phyloP scores from a whole-genome alignment of 2,329 filamentous ascomycete genomes.

The Thyridium curvatum region DNA sequence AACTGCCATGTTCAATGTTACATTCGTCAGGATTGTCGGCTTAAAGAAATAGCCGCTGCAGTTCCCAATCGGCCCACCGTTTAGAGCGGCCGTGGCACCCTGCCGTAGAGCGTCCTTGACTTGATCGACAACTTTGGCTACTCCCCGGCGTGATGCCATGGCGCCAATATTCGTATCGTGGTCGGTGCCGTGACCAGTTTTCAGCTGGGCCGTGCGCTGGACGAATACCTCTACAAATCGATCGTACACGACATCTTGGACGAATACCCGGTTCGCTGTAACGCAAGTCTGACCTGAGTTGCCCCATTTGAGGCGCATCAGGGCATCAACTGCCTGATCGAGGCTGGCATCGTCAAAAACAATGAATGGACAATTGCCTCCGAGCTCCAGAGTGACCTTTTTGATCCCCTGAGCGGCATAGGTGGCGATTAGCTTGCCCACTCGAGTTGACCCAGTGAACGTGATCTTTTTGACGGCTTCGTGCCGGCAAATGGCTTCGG shows the following conservation, averaged over 20 bases:
- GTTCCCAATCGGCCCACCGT: too few species aligned
- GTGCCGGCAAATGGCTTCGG: constrained; percentile 2
- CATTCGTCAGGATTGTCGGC: constrained; percentile 60
- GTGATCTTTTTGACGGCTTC: constrained; percentile 42
- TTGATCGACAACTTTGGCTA: too few species aligned
- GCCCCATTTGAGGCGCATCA: constrained; percentile 27
- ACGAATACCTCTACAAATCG: too few species aligned
- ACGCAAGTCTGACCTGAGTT: constrained; percentile 57
- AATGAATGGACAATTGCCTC: constrained; percentile 58
- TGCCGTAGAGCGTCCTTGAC: too few species aligned
- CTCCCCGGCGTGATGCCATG: too few species aligned
- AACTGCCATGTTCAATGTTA: constrained; percentile 14
- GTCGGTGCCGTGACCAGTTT: too few species aligned
- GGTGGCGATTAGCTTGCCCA: constrained; percentile 52
- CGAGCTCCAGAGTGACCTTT: constrained; percentile 58
- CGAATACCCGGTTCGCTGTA: constrained; percentile 22
- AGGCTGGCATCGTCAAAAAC: constrained; percentile 58
- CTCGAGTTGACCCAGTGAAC: constrained; percentile 57
- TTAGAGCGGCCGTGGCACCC: too few species aligned
- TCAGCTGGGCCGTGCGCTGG: too few species aligned
- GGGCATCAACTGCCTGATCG: constrained; percentile 46
- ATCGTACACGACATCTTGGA: constrained; percentile 12
- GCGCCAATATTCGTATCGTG: too few species aligned
- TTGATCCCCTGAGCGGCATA: constrained; percentile 55
- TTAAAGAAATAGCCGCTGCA: constrained; percentile 67